Conservation (phyloP, 2,329 filamentous ascomycete species). For the Karstenula rhodostoma region DNA sequence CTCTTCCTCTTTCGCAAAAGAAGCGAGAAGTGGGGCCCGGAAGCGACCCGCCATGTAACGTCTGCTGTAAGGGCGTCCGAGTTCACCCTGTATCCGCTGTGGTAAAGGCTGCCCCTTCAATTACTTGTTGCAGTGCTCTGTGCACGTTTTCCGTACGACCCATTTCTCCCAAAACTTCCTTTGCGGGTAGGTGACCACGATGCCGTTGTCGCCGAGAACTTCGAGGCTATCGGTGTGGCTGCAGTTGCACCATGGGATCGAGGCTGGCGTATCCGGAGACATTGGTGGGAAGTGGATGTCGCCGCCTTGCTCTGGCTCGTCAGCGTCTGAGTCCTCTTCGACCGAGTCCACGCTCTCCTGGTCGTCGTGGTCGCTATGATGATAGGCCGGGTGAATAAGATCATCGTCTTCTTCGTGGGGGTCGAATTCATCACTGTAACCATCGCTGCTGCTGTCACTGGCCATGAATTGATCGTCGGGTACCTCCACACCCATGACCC, state of each 20-base stretch:
- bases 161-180: constrained; percentile 65
- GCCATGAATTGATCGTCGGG: constrained; percentile 55
- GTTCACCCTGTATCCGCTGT: background rate
- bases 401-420: constrained; percentile 41
- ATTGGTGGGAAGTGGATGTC: constrained; percentile 57
- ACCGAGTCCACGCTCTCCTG: constrained; percentile 45
- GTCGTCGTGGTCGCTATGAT: constrained; percentile 28
- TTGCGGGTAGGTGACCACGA: constrained; percentile 56
- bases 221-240: constrained; percentile 53
- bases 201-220: constrained; percentile 59
- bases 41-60: background rate
- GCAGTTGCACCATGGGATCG: constrained; percentile 58
- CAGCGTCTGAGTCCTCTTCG: constrained; percentile 43
- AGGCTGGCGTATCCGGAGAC: constrained; percentile 56
- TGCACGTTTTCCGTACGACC: constrained; percentile 58
- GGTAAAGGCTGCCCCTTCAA: background rate
- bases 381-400: constrained; percentile 20
- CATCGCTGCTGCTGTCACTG: constrained; percentile 54
- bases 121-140: constrained; percentile 51
- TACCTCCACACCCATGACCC: constrained; percentile 57
- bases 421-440: constrained; percentile 48
- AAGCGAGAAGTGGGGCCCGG: constrained; percentile 7
- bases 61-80: background rate
- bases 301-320: constrained; percentile 49
- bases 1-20: background rate